Conservation (phyloP, 2,329 filamentous ascomycete species). For the Cercospora beticola region DNA sequence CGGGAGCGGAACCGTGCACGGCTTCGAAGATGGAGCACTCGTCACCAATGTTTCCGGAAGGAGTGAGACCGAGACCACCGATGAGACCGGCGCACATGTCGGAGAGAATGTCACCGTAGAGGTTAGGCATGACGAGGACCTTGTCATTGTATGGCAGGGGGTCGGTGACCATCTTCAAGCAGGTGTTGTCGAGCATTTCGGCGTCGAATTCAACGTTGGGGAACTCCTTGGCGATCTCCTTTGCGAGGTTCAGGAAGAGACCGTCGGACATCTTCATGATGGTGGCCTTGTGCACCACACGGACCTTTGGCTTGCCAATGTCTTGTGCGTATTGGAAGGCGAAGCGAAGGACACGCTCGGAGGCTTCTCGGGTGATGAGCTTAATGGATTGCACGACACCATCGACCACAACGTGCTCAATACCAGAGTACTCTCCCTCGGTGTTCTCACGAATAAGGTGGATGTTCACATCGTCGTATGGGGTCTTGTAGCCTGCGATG, state of each 20-base stretch:
- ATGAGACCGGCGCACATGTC: conserved; percentile 99
- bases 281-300: conserved; percentile 98
- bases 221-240: conserved; percentile 90
- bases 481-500: conserved; percentile 96
- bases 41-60: conserved; percentile 97
- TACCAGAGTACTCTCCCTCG: conserved; percentile 98
- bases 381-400: conserved; percentile 99
- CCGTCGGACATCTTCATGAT: conserved; percentile 99
- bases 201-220: conserved; percentile 94
- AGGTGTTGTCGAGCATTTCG: conserved; percentile 98
- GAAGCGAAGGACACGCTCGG: conserved; percentile 91
- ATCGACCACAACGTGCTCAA: conserved; percentile 96
- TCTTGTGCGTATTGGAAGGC: conserved; percentile 97
- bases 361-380: conserved; percentile 94
- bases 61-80: conserved; percentile 92
- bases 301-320: conserved; percentile 93
- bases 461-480: conserved; percentile 95
- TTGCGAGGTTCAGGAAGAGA: conserved; percentile 87
- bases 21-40: conserved; percentile 99
- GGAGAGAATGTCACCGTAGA: conserved; percentile 98
- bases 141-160: conserved; percentile 98
- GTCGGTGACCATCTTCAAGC: conserved; percentile 97
- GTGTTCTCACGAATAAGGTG: conserved; percentile 99
- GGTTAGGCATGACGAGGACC: conserved; percentile 95
- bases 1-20: conserved; percentile 94